Evolutionary conservation across 2,329 filamentous ascomycete genomes (phyloP).

Genomic region (Thielaviopsis musarum): DNA sequence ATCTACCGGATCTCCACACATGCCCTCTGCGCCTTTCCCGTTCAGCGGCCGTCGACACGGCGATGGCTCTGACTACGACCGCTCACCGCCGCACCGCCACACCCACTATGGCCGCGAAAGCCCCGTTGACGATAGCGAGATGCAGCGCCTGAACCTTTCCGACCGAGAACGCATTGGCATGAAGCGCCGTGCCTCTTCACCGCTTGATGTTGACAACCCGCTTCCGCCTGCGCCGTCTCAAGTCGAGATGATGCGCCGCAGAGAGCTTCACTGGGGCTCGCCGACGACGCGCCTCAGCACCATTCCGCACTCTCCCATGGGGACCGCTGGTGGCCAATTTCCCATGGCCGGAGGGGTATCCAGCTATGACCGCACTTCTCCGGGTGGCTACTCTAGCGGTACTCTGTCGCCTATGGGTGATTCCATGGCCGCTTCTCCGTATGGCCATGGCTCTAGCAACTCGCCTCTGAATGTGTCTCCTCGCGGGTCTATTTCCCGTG

Average conservation of each 20-base stretch:
- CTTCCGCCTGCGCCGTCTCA: constrained; percentile 23
- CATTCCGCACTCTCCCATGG: constrained; percentile 27
- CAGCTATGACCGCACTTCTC: constrained; percentile 31
- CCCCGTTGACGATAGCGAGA: constrained; percentile 29
- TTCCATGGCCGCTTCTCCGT: constrained; percentile 32
- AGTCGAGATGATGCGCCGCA: constrained; percentile 30
- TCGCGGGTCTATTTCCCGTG: constrained; percentile 27
- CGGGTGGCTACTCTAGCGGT: constrained; percentile 28
- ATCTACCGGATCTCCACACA: constrained; percentile 31
- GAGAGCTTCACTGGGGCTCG: constrained; percentile 34
- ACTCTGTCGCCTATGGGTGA: constrained; percentile 33
- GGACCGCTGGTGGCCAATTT: constrained; percentile 24
- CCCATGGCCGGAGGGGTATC: constrained; percentile 27
- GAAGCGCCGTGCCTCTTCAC: constrained; percentile 40
- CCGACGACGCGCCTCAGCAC: constrained; percentile 33
- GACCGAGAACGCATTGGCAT: constrained; percentile 36
- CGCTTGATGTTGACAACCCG: constrained; percentile 29
- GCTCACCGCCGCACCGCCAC: constrained; percentile 28
- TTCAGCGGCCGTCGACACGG: constrained; percentile 25
- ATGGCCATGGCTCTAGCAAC: constrained; percentile 17
- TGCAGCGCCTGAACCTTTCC: constrained; percentile 24
- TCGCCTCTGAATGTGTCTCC: constrained; percentile 32
- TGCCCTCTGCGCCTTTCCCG: constrained; percentile 24
- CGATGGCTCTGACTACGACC: constrained; percentile 29
- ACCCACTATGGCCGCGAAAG: constrained; percentile 27